Conservation (phyloP, 164 flowering plant genomes). For the Pachysandra terminalis region DNA sequence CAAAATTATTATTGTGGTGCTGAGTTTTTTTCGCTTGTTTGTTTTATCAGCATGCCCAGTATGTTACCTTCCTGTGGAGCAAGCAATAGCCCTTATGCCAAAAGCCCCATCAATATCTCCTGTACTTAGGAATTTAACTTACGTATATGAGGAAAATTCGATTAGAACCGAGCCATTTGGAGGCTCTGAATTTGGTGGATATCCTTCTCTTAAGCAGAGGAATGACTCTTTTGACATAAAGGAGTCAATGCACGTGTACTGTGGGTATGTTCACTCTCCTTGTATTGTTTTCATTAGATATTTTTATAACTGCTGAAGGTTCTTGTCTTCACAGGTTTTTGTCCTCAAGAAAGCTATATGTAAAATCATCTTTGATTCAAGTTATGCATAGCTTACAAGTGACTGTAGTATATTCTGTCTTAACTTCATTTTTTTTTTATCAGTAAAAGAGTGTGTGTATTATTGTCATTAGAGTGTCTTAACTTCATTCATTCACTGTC, state of each 20-base stretch:
- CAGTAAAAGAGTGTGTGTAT: too few relatives aligned
- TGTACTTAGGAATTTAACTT: slow-evolving; percentile 55
- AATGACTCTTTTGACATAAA: slow-evolving; percentile 70
- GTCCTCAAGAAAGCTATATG: background rate
- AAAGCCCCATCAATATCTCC: slow-evolving; percentile 54
- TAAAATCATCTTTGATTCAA: background rate
- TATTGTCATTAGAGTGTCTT: too few relatives aligned
- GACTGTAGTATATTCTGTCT: background rate
- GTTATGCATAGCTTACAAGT: background rate
- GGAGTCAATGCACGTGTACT: slow-evolving; percentile 91
- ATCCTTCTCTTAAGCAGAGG: slow-evolving; percentile 78
- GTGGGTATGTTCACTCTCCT: slow-evolving; percentile 66
- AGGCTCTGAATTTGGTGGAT: slow-evolving; percentile 98
- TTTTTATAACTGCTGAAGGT: background rate
- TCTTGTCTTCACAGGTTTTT: too few relatives aligned
- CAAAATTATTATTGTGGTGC: background rate
- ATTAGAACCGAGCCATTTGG: slow-evolving; percentile 48
- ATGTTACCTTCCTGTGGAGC: slow-evolving; percentile 79
- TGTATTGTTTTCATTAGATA: background rate
- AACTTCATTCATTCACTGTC: background rate
- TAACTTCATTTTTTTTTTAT: too few relatives aligned
- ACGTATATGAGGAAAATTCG: slow-evolving; percentile 55
- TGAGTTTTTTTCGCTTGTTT: slow-evolving; percentile 6
- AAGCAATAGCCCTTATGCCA: slow-evolving; percentile 76
- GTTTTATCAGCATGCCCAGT: slow-evolving; percentile 83